Conservation (phyloP, 164 flowering plant species). For the Magnolia kwangsiensis region DNA sequence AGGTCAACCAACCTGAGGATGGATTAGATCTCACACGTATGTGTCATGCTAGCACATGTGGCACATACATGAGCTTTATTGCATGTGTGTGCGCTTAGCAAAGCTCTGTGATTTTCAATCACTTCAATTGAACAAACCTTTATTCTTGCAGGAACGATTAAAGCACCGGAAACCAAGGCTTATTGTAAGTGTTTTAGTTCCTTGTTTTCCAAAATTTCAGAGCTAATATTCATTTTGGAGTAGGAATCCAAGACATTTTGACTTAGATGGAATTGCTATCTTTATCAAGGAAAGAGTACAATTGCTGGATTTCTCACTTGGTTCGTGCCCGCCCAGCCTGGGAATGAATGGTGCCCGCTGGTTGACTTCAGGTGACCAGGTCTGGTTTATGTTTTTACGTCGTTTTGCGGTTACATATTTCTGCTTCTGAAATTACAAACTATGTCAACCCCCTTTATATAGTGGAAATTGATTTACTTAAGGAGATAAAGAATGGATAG, state of each 20-base stretch:
- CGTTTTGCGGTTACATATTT: background rate
- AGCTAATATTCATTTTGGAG: background rate
- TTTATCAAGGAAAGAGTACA: slow-evolving; percentile 65
- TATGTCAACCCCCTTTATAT: background rate
- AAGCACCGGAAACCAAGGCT: slow-evolving; percentile 65
- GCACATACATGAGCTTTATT: too few relatives aligned
- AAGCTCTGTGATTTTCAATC: background rate
- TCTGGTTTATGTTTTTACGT: slow-evolving; percentile 31
- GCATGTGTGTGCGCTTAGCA: too few relatives aligned
- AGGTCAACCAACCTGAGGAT: too few relatives aligned
- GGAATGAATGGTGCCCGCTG: slow-evolving; percentile 81
- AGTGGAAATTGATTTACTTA: background rate
- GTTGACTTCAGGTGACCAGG: slow-evolving; percentile 83
- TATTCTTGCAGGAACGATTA: slow-evolving; percentile 69
- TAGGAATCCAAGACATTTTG: background rate
- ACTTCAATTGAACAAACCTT: background rate
- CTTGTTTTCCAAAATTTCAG: background rate
- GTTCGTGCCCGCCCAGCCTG: slow-evolving; percentile 71
- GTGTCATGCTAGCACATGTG: too few relatives aligned
- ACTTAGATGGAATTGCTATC: background rate
- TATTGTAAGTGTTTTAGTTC: slow-evolving; percentile 51
- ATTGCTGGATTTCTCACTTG: slow-evolving; percentile 76
- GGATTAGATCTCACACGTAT: too few relatives aligned
- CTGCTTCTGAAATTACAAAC: slow-evolving; percentile 1
- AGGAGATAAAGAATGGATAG: background rate